Percentiles rank a stretch among this genome's conserved stretches.
Conservation (phyloP, 495 filamentous ascomycete species). For the Evansstolkia leycettana region DNA sequence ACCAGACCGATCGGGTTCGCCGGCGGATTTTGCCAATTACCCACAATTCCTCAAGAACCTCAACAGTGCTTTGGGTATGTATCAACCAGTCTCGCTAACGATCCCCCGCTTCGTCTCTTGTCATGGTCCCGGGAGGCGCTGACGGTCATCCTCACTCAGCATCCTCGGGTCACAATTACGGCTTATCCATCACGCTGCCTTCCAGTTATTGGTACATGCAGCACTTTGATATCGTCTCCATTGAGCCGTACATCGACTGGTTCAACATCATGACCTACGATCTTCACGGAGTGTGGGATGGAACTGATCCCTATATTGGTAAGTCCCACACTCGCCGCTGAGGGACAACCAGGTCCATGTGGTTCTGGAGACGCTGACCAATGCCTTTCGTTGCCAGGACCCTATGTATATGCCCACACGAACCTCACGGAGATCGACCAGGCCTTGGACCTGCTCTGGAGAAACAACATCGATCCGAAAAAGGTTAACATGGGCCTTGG, state of each 20-base stretch:
- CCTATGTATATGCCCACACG: constrained; percentile 16
- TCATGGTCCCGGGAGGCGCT: too few species aligned
- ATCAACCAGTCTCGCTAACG: too few species aligned
- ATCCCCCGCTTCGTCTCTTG: too few species aligned
- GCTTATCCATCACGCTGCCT: constrained; percentile 31
- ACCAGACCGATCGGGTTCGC: constrained; percentile 27
- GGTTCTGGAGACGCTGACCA: background rate
- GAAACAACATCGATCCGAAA: constrained; percentile 12
- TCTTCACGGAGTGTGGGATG: constrained; percentile 23
- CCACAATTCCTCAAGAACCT: constrained; percentile 23
- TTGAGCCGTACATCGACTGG: constrained; percentile 31
- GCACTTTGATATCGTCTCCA: constrained; percentile 29
- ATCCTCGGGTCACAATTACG: constrained; percentile 14
- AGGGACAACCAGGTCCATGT: background rate
- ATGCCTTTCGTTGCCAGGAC: too few species aligned
- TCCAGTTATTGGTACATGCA: constrained; percentile 42
- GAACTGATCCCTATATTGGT: too few species aligned
- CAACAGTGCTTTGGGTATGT: too few species aligned
- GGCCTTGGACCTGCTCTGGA: constrained; percentile 22
- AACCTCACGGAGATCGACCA: constrained; percentile 26
- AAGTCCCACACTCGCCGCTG: too few species aligned
- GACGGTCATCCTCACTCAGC: too few species aligned
- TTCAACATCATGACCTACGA: constrained; percentile 49
- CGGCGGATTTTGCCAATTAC: constrained; percentile 30
- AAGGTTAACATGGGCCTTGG: constrained; percentile 29